Evolutionary conservation across 371 early-diverging fungal species (phyloP).

Genomic region (Mucor racemosus): DNA sequence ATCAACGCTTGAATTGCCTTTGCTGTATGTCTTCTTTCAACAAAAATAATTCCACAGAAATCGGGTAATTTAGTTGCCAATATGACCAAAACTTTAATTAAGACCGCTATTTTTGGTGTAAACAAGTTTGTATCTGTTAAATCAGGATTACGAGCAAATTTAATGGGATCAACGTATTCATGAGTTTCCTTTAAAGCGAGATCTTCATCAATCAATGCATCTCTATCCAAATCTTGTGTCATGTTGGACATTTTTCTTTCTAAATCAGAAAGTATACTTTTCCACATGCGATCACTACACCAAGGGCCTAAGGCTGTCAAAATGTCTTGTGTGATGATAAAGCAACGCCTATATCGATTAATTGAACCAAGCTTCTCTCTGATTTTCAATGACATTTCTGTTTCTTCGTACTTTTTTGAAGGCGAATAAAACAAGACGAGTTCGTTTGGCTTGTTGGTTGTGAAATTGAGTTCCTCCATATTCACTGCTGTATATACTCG

Average conservation of each 20-base stretch:
- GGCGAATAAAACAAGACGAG: constrained; percentile 59
- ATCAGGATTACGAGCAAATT: constrained; percentile 38
- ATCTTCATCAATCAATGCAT: constrained; percentile 35
- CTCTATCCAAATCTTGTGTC: constrained; percentile 25
- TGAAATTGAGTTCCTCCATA: constrained; percentile 31
- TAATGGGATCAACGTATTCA: constrained; percentile 26
- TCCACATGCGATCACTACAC: constrained; percentile 66
- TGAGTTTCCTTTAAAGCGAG: constrained; percentile 32
- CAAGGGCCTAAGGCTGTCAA: constrained; percentile 70
- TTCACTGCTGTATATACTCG: constrained; percentile 67
- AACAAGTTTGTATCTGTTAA: constrained; percentile 33
- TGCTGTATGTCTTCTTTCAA: constrained; percentile 75
- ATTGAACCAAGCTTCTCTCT: constrained; percentile 40
- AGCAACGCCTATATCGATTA: constrained; percentile 43
- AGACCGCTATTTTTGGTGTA: constrained; percentile 63
- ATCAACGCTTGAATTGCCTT: constrained; percentile 64
- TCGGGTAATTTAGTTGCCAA: constrained; percentile 32
- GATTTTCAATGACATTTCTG: constrained; percentile 48
- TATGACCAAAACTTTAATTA: constrained; percentile 60
- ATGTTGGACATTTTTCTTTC: constrained; percentile 24
- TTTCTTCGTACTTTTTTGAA: constrained; percentile 30
- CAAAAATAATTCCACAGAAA: constrained; percentile 89
- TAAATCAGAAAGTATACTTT: constrained; percentile 41
- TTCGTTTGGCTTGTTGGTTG: constrained; percentile 55
- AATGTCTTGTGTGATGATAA: constrained; percentile 34